A percentile compares a stretch with the other conserved stretches of the same genome.
phyloP scores from a whole-genome alignment of 345 rosid species.

The Brassica juncea region DNA sequence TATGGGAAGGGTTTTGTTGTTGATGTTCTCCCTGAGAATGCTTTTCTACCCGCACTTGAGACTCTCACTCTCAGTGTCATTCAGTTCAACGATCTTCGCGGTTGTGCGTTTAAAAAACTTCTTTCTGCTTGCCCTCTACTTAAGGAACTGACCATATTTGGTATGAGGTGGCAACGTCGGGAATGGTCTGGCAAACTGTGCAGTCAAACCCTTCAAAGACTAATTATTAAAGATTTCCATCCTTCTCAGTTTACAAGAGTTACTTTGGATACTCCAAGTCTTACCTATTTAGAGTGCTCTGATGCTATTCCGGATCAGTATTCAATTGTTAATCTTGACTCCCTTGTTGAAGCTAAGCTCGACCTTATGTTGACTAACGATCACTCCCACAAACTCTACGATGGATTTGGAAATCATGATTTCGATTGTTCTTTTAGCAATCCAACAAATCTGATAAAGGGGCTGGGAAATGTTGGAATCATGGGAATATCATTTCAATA shows the following conservation, averaged over 20 bases:
- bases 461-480: neutral
- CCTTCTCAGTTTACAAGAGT: neutral
- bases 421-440: neutral
- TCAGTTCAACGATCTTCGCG: neutral
- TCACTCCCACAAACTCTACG: neutral
- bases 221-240: neutral
- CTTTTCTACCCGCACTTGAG: neutral
- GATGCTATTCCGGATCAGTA: neutral
- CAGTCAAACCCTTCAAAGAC: neutral
- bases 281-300: neutral
- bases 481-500: neutral
- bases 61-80: neutral
- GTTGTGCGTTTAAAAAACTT: constrained; percentile 9
- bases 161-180: neutral
- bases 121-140: constrained; percentile 11
- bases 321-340: neutral
- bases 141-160: neutral
- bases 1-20: neutral
- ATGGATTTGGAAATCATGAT: neutral
- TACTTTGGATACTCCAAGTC: neutral
- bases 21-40: neutral
- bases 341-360: constrained; percentile 7
- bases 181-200: neutral
- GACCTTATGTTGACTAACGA: neutral
- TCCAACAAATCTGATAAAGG: constrained; percentile 14